Evolutionary conservation across 768 basidiomycete genomes (phyloP).

Genomic region (Lyophyllum semitale): DNA sequence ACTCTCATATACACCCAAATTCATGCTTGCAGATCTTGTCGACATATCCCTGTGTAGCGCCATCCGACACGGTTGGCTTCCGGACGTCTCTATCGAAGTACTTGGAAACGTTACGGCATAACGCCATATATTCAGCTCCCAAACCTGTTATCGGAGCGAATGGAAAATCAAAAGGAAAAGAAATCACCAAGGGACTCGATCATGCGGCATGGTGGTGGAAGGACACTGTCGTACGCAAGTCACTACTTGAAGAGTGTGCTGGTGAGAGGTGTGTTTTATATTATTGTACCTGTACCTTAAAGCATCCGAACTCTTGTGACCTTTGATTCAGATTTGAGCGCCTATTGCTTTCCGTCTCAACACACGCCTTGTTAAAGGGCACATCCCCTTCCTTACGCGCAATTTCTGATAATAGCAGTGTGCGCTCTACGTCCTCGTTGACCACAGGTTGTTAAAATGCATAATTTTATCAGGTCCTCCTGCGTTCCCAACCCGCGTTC

Average conservation of each 20-base stretch:
- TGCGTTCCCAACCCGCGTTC: slow-evolving; percentile 31
- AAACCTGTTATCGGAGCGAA: slow-evolving; percentile 11
- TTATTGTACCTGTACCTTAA: background rate
- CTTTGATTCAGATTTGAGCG: slow-evolving; percentile 47
- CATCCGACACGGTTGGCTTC: slow-evolving; percentile 54
- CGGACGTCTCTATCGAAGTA: slow-evolving; percentile 53
- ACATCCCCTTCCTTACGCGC: slow-evolving; percentile 15
- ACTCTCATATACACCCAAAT: no score
- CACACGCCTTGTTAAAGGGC: slow-evolving; percentile 44
- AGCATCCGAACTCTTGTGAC: background rate
- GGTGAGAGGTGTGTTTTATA: slow-evolving; percentile 43
- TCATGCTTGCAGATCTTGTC: slow-evolving; percentile 38
- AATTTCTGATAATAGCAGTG: slow-evolving; percentile 11
- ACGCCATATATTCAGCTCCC: slow-evolving; percentile 32
- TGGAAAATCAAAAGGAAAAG: slow-evolving; percentile 17
- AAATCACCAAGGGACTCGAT: background rate
- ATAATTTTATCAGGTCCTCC: slow-evolving; percentile 23
- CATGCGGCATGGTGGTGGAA: slow-evolving; percentile 56
- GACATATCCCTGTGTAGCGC: slow-evolving; percentile 53
- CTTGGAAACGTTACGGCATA: slow-evolving; percentile 46
- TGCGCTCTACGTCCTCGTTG: no score
- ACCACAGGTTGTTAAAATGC: no score
- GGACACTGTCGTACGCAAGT: slow-evolving; percentile 55
- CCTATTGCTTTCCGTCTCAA: slow-evolving; percentile 51
- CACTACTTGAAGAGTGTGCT: slow-evolving; percentile 54